Percentiles rank a stretch among this genome's conserved stretches.
phyloP scores from a whole-genome alignment of 2,329 filamentous ascomycete genomes.

The Pseudogymnoascus pannorum region DNA sequence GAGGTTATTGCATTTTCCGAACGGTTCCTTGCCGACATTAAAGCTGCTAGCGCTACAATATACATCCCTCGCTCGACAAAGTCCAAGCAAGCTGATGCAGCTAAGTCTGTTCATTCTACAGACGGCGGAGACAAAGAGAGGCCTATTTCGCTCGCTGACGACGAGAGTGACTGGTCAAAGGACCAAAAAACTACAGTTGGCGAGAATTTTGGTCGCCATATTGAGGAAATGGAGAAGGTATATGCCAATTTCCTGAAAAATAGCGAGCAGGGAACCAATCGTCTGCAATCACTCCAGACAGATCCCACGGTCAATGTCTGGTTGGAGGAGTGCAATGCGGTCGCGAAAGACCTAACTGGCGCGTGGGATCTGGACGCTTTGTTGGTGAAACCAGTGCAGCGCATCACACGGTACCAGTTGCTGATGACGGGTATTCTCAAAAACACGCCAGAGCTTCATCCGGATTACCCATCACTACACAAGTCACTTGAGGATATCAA shows the following conservation, averaged over 20 bases:
- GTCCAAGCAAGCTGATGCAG: slow-evolving; percentile 35
- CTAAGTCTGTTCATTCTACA: slow-evolving; percentile 11
- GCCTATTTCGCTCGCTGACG: not conserved
- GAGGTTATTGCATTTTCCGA: slow-evolving; percentile 85
- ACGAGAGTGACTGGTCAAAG: slow-evolving; percentile 14
- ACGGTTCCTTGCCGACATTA: slow-evolving; percentile 69
- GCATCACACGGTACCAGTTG: slow-evolving; percentile 88
- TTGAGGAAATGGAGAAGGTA: slow-evolving; percentile 52
- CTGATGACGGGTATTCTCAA: slow-evolving; percentile 74
- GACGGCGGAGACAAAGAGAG: slow-evolving; percentile 18
- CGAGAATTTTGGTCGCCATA: slow-evolving; percentile 34
- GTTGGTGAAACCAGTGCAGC: slow-evolving; percentile 94
- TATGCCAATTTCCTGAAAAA: slow-evolving; percentile 58
- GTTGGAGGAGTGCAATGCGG: slow-evolving; percentile 87
- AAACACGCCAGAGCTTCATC: slow-evolving; percentile 73
- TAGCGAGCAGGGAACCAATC: slow-evolving; percentile 55
- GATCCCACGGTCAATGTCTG: slow-evolving; percentile 67
- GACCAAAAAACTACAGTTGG: slow-evolving; percentile 27
- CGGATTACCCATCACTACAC: slow-evolving; percentile 63
- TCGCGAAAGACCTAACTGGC: slow-evolving; percentile 82
- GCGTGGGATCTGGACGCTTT: slow-evolving; percentile 94
- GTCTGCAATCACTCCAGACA: slow-evolving; percentile 54
- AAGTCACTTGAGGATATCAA: slow-evolving; percentile 45
- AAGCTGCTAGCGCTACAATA: slow-evolving; percentile 69
- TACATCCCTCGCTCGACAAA: slow-evolving; percentile 53